These are phyloP conservation scores for Aspergillus sp. DNA, from an alignment of 2,329 filamentous ascomycete genomes.

Conservation along the genomic window DNA sequence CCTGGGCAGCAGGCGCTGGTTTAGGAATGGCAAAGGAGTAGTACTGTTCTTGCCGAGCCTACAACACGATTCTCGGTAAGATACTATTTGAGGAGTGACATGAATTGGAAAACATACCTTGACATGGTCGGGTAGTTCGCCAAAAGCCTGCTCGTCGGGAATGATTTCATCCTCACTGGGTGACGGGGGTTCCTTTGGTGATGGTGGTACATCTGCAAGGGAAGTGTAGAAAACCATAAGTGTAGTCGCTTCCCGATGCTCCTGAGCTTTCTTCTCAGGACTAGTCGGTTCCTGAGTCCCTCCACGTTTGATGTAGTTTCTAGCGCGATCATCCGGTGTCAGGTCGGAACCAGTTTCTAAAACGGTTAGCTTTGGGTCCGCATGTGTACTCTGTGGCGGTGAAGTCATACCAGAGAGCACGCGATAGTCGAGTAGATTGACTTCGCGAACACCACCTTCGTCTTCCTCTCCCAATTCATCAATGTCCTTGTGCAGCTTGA, in stretches of 20 bases:
- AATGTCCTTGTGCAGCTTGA: conserved; percentile 46
- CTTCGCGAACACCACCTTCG: conserved; percentile 41
- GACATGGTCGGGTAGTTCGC: conserved; percentile 34
- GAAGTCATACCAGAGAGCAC: conserved; percentile 26
- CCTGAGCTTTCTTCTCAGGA: conserved; percentile 36
- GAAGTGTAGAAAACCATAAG: conserved; percentile 43
- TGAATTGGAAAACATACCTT: conserved; percentile 23
- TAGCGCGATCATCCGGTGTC: conserved; percentile 23
- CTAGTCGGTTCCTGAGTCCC: conserved; percentile 34
- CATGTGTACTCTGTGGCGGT: neutral
- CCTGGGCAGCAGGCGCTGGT: conserved; percentile 15
- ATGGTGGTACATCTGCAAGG: conserved; percentile 37
- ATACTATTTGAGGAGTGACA: neutral
- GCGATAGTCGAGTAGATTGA: conserved; percentile 29
- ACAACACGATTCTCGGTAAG: neutral
- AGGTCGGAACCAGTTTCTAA: conserved; percentile 34
- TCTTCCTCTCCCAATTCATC: conserved; percentile 55
- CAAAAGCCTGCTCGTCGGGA: conserved; percentile 33
- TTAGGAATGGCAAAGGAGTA: conserved; percentile 30
- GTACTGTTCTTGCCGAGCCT: conserved; percentile 37
- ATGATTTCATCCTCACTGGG: conserved; percentile 29
- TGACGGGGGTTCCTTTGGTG: conserved; percentile 40
- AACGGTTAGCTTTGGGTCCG: conserved; percentile 4
- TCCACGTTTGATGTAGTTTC: conserved; percentile 37
- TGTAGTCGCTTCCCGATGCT: conserved; percentile 40